Percentiles rank a stretch among this genome's conserved stretches.
These are phyloP conservation scores for Cadophora malorum DNA, from an alignment of 2,329 filamentous ascomycete genomes.

Conservation along the genomic window DNA sequence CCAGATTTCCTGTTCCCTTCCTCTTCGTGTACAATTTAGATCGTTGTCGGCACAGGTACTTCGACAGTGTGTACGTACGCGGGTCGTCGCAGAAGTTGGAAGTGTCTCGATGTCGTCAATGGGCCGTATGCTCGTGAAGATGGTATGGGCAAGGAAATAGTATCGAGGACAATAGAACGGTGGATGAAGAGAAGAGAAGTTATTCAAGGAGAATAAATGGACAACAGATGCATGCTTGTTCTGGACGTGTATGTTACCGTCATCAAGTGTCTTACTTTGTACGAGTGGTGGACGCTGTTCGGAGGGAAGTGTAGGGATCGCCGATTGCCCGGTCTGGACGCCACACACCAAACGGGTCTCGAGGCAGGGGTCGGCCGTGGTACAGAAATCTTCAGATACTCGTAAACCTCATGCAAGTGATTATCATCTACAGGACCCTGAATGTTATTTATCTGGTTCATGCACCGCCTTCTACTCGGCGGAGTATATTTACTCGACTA, in stretches of 20 bases:
- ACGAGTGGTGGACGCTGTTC: constrained; percentile 13
- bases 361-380: constrained; percentile 2
- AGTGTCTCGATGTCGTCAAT: constrained; percentile 12
- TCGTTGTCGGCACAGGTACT: neutral
- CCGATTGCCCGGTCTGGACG: constrained; percentile 9
- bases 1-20: constrained; percentile 10
- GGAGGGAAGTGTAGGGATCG: constrained; percentile 16
- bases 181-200: constrained; percentile 1
- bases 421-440: constrained; percentile 7
- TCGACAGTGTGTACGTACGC: neutral
- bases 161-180: neutral
- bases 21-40: neutral
- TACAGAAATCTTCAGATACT: constrained; percentile 1
- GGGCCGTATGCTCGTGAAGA: neutral
- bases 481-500: too few species aligned
- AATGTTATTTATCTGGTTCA: neutral
- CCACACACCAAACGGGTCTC: constrained; percentile 15
- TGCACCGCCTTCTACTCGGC: neutral
- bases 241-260: constrained; percentile 16
- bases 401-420: constrained; percentile 1
- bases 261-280: constrained; percentile 16
- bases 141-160: constrained; percentile 19
- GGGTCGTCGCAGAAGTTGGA: neutral
- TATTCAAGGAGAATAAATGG: neutral
- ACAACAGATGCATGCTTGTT: constrained; percentile 4